Conservation (phyloP, 1,139 yeast genomes). For the Geotrichum phurueaensis region DNA sequence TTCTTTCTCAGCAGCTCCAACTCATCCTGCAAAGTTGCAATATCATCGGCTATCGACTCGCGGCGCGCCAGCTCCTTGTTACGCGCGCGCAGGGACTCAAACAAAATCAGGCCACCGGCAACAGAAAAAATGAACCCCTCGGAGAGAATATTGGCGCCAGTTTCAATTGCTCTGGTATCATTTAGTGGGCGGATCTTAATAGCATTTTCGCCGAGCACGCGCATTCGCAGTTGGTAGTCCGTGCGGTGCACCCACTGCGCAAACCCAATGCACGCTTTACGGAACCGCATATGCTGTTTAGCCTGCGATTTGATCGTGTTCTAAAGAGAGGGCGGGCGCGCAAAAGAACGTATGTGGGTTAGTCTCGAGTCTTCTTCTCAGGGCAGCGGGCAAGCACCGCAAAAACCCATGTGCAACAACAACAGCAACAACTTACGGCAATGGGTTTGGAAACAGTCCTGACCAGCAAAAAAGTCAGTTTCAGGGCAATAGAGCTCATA, state of each 20-base stretch:
- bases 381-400: background rate
- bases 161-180: conserved; percentile 77
- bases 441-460: conserved; percentile 80
- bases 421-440: conserved; percentile 42
- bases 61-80: conserved; percentile 58
- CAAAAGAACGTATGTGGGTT: background rate
- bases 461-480: conserved; percentile 66
- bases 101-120: conserved; percentile 73
- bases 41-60: conserved; percentile 63
- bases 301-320: conserved; percentile 68
- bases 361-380: background rate
- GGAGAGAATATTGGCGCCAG: conserved; percentile 73
- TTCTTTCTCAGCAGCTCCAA: conserved; percentile 54
- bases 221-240: conserved; percentile 58
- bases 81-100: conserved; percentile 64
- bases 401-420: background rate
- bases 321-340: conserved; percentile 19
- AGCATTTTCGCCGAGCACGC: conserved; percentile 55
- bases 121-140: conserved; percentile 72
- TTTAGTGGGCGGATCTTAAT: conserved; percentile 67
- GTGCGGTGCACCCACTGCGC: conserved; percentile 72
- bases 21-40: conserved; percentile 61
- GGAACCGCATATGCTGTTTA: conserved; percentile 62
- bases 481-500: conserved; percentile 54
- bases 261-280: conserved; percentile 54